Base-by-base conservation (phyloP, 148 eudicot genomes). In the Fagopyrum esculentum region DNA sequence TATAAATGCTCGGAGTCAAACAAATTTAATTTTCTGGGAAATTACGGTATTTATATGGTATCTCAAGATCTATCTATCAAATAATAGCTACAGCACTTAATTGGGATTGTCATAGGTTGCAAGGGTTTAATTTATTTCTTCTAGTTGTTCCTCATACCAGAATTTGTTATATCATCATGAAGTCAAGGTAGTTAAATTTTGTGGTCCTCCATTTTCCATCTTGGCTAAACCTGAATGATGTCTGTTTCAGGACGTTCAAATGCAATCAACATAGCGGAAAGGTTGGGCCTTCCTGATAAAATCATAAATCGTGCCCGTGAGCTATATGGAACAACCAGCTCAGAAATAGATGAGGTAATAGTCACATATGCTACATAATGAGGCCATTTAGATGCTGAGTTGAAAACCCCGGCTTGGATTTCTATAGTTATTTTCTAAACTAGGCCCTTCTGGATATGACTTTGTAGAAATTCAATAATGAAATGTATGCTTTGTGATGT, bases 251-350 rank as follows among this genome's bases (percentile, higher is more conserved):
- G 99, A 45, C 96, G 99, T 73, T 95, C 99, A 78, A 92, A 95
- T 89, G 99, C 99, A 73, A 95, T 95, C 64, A 92, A 89, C 77
- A 95, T 95, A 82, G 96, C 96, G 75, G 89, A 92, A 83, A 86
- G 96, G 87, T 86, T 95, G 60, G 93, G 97, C 46, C 82, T 95
- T 45, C 99, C 97, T 19, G 69, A 69, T 56, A 72, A 22, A 30
- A 82, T 95, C 49, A 56, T 95, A 77, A 77, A 79, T 75, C 74
- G 86, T 80, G 93, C 99, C 63, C 92, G 90, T 74, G 85, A 86
- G 79, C 88, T 84, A 46, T 92, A 92, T 84, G 99, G 99, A 80
- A 75, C 87, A 45, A 89, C 89, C 80, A 95, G 92, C 85, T 88
- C 89, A 69, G 99, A 95, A 87, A 95, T 95, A 60, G 91, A 95